Percentiles rank a stretch among this genome's conserved stretches.
phyloP scores from a whole-genome alignment of 78 protist species.

The Planoprotostelium fungivorum region DNA sequence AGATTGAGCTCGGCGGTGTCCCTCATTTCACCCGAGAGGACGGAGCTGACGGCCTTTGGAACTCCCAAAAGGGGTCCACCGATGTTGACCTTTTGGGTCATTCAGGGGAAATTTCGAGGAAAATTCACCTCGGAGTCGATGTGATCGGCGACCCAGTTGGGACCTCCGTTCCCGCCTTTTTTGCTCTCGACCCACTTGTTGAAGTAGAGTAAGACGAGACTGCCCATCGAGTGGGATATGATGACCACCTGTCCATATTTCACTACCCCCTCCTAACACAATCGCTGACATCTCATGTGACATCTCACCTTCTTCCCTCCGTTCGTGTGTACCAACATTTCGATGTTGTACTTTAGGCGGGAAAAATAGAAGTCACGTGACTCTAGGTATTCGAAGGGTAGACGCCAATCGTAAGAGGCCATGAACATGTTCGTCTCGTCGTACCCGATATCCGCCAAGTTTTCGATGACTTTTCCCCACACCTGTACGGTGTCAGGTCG shows the following conservation, averaged over 20 bases:
- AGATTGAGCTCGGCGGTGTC: slow-evolving; percentile 8
- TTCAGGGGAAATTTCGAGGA: background rate
- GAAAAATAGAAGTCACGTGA: slow-evolving; percentile 11
- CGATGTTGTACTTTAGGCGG: background rate
- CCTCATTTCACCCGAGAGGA: slow-evolving; percentile 13
- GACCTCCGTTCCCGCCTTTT: background rate
- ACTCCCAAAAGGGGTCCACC: slow-evolving; percentile 26
- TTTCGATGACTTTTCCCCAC: slow-evolving; percentile 24
- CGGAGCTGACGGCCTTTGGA: slow-evolving; percentile 5
- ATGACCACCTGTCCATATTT: slow-evolving; percentile 5
- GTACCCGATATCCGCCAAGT: slow-evolving; percentile 47
- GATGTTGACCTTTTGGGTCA: background rate
- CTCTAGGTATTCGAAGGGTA: slow-evolving; percentile 10
- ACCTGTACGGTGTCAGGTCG: slow-evolving; percentile 10
- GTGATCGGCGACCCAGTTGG: slow-evolving; percentile 18
- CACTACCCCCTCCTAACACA: too few species aligned
- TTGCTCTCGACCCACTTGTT: slow-evolving; percentile 12
- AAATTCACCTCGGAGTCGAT: background rate
- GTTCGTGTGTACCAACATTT: background rate
- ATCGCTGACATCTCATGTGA: background rate
- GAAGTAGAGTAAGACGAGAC: slow-evolving; percentile 9
- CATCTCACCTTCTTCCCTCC: background rate
- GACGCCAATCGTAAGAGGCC: slow-evolving; percentile 28
- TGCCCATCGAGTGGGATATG: slow-evolving; percentile 40
- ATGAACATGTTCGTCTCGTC: background rate